phyloP scores from a whole-genome alignment of 2,329 filamentous ascomycete genomes.

The Hypoxylon sp. region DNA sequence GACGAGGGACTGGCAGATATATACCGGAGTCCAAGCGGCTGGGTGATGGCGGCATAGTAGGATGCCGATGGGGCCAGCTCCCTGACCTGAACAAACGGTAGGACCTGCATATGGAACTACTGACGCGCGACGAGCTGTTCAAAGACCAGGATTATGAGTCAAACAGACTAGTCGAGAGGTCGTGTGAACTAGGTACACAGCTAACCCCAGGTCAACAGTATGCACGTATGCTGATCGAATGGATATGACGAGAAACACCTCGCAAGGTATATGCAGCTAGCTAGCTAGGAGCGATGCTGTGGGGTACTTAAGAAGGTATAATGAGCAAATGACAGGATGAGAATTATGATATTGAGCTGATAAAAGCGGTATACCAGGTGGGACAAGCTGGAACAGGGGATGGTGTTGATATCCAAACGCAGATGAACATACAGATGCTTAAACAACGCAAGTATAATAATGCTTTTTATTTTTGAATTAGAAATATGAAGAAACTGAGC shows the following conservation, averaged over 20 bases:
- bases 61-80: conserved; percentile 82
- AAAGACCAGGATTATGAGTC: conserved; percentile 7
- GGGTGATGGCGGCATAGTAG: conserved; percentile 82
- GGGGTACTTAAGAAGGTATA: conserved; percentile 18
- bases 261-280: conserved; percentile 37
- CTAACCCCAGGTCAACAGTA: conserved; percentile 12
- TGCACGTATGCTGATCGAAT: conserved; percentile 19
- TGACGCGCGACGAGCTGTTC: conserved; percentile 20
- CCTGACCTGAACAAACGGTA: conserved; percentile 70
- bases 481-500: too few species aligned
- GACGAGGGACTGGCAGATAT: conserved; percentile 55
- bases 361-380: conserved; percentile 15
- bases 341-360: conserved; percentile 5
- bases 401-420: conserved; percentile 19
- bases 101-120: conserved; percentile 46
- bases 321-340: conserved; percentile 18
- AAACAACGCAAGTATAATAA: conserved; percentile 9
- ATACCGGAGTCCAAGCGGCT: conserved; percentile 80
- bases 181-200: conserved; percentile 7
- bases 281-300: conserved; percentile 27
- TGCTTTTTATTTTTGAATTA: too few species aligned
- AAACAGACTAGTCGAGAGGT: conserved; percentile 9
- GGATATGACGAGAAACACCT: conserved; percentile 27
- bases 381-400: conserved; percentile 19
- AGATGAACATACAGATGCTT: conserved; percentile 16